Conservation (phyloP, 176 grass and related monocot genomes). For the Triticum monococcum region DNA sequence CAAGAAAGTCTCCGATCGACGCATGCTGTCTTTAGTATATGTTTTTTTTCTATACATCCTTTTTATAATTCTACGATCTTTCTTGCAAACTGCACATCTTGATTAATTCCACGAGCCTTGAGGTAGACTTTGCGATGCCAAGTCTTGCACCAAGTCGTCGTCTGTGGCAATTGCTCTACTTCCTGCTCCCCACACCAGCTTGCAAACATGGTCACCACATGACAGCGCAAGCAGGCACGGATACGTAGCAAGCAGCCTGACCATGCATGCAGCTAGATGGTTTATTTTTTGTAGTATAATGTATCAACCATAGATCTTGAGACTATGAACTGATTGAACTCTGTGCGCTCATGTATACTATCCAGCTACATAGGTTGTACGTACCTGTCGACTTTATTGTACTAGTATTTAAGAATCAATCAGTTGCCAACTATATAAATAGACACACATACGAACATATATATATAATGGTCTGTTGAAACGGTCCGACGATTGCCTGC, state of each 20-base stretch:
- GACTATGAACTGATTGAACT: background rate
- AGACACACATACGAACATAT: background rate
- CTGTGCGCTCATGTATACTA: background rate
- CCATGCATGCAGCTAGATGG: background rate
- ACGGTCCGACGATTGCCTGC: background rate
- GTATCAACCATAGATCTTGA: background rate
- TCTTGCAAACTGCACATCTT: no score
- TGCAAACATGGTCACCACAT: background rate
- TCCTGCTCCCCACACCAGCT: background rate
- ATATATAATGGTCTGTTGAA: background rate
- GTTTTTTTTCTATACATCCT: no score
- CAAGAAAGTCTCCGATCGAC: background rate
- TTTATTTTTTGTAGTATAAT: background rate
- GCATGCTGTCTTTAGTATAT: background rate
- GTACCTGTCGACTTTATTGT: slow-evolving; percentile 32
- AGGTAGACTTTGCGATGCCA: background rate
- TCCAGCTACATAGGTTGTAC: background rate
- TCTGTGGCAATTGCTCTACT: background rate
- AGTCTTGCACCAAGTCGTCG: background rate
- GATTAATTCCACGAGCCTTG: background rate
- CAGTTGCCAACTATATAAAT: slow-evolving; percentile 14
- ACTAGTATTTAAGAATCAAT: slow-evolving; percentile 22
- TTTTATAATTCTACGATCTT: background rate
- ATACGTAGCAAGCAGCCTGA: background rate
- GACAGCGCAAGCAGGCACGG: background rate